Evolutionary conservation across 805 yeast species (phyloP), one percentile per base, ranked within the genome.

Genomic region (Teunomyces funiuensis): DNA sequence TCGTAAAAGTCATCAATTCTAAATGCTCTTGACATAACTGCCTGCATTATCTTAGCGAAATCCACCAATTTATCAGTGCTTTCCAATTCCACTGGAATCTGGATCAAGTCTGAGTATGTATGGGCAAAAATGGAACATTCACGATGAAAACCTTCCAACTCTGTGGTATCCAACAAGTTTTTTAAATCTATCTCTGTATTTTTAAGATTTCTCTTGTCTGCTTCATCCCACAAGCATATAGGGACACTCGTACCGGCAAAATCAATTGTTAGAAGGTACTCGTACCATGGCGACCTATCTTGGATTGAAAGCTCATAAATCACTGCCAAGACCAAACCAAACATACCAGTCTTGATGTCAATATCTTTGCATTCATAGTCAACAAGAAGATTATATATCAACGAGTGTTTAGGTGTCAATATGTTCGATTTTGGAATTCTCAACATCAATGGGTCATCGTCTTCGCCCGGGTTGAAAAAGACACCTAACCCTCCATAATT

Each of bases 11-110:
- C 71, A 60, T 91, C 98, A 20, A 90, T 78, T 29, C 80, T 82
- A 58, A 91, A 90, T 1, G 90, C 89, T 46, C 97, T 73, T 1
- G 93, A 79, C 0, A 90, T 80, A 11, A 88, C 73, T 0, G 83
- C 76, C 52, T 74, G 77, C 5, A 79, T 79, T 2, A 72, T 69
- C 5, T 79, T 73, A 2, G 85, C 80, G 49, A 87, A 38, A 0
- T 50, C 41, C 11, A 8, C 30, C 14, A 22, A 5, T 3, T 55
- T 30, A 5, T 52, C 52, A 3, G 59, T 49, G 9, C 53, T 25
- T 2, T 47, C 44, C 15, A 76, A 60, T 9, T 71, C 69, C 1
- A 38, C 31, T 1, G 83, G 83, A 11, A 63, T 52, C 1, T 52
- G 46, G 3, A 75, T 49, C 10, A 64, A 44, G 4, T 45, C 11